A percentile compares a stretch with the other conserved stretches of the same genome.
Conservation (phyloP, 345 rosid species). For the Draba incana region DNA sequence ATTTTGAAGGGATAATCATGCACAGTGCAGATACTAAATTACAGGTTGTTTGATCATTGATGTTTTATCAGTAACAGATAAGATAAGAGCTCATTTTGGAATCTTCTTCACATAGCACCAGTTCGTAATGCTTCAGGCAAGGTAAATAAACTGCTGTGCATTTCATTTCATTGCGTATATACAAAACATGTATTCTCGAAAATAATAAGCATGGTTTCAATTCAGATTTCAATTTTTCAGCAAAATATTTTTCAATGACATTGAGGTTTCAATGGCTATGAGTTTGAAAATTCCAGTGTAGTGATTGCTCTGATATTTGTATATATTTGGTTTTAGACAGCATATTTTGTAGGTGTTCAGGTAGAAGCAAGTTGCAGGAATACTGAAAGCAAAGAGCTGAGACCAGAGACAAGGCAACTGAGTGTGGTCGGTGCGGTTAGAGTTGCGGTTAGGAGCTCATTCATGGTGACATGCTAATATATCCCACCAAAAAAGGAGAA, state of each 20-base stretch:
- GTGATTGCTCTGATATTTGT: slow-evolving; percentile 18
- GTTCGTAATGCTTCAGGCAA: slow-evolving; percentile 95
- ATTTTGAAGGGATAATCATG: slow-evolving; percentile 68
- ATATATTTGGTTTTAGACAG: slow-evolving; percentile 53
- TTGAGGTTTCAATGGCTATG: too few species aligned
- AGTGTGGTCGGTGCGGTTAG: slow-evolving; percentile 83
- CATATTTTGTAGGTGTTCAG: slow-evolving; percentile 80
- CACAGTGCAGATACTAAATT: slow-evolving; percentile 90
- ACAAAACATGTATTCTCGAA: too few species aligned
- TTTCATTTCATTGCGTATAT: too few species aligned
- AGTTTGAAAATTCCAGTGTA: not conserved
- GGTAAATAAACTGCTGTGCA: slow-evolving; percentile 47
- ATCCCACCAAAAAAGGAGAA: not conserved
- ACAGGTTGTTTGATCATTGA: slow-evolving; percentile 59
- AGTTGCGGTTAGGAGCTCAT: slow-evolving; percentile 79
- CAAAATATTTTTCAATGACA: not conserved
- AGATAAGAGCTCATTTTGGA: slow-evolving; percentile 83
- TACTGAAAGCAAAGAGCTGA: slow-evolving; percentile 51
- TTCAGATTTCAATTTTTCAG: not conserved
- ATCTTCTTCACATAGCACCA: slow-evolving; percentile 89
- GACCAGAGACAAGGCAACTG: slow-evolving; percentile 74
- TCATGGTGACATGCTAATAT: slow-evolving; percentile 45
- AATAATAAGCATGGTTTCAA: too few species aligned
- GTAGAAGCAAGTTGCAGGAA: slow-evolving; percentile 56
- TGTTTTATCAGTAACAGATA: slow-evolving; percentile 57